These are phyloP conservation scores for Xerocomus nothofagi DNA, from an alignment of 1,284 basidiomycete genomes.

Conservation along the genomic window DNA sequence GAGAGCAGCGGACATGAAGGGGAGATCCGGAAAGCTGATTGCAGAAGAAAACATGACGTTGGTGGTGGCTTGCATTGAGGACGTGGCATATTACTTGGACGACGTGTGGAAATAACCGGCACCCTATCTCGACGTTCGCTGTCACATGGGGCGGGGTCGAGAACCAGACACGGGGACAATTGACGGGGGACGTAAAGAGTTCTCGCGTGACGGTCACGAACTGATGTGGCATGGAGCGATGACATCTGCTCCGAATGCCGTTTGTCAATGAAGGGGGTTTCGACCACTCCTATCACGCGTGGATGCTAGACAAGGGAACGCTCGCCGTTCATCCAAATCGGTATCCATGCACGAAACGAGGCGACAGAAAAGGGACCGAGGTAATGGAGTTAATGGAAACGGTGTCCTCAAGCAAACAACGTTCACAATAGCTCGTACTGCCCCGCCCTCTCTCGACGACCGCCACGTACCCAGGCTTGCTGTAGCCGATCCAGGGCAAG, in stretches of 20 bases:
- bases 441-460: too few species aligned
- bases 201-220: constrained; percentile 1
- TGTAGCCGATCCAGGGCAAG: constrained; percentile 17
- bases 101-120: background rate
- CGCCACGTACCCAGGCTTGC: too few species aligned
- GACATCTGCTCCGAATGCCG: background rate
- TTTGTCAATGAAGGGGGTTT: constrained; percentile 1
- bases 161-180: background rate
- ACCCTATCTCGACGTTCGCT: too few species aligned
- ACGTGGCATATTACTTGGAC: too few species aligned
- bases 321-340: background rate
- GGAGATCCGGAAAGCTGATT: background rate
- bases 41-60: background rate
- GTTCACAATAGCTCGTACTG: constrained; percentile 8
- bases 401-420: constrained; percentile 20
- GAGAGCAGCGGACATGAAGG: constrained; percentile 17
- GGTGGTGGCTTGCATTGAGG: too few species aligned
- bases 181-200: constrained; percentile 5
- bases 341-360: constrained; percentile 6
- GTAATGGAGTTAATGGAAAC: constrained; percentile 20
- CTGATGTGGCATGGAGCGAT: background rate
- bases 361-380: constrained; percentile 15
- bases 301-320: constrained; percentile 4
- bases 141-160: background rate
- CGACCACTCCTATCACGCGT: constrained; percentile 30